Base-by-base conservation (phyloP, 164 flowering plant species). In the Magnolia kwangsiensis region DNA sequence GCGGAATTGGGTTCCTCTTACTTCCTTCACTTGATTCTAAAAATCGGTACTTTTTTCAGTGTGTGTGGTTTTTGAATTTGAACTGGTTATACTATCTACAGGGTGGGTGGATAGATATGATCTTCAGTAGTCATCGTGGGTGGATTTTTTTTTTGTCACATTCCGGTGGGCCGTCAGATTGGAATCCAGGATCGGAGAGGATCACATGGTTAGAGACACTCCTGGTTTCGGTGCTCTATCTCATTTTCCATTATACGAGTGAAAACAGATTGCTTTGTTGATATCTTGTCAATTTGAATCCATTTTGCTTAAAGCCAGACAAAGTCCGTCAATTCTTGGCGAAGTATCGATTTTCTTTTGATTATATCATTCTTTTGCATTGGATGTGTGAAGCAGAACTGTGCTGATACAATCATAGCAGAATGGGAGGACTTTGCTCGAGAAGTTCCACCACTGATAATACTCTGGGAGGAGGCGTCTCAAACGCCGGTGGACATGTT, bases 351-450 rank as follows among this genome's bases (percentile, higher is more conserved):
- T 55, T 11, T 55, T 37, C 45, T 37, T 37, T 37, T 37, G 45
- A 37, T 37, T 37, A 37, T 37, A 63, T 63, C 65, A 18, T 63
- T 63, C 8, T 63, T 18, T n/a, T 63, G 65, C 21, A 18, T 63
- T 63, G 29, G 13, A 29, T 27, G 50, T 10, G 27, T 31, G 24
- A 65, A 61, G 20, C 27, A 27, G 11, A 64, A 7, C 68, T 31
- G 6, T 27, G 19, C n/a, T 16, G 14, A 74, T 51, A 16, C 11
- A 37, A 66, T 75, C 21, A 21, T 55, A 19, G 27, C 72, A 75
- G 65, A 59, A 94, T 94, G 98, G 98, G 98, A 65, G 95, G 98
- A 76, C 72, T 94, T 80, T 94, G 98, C 83, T 90, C 96, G 75
- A 90, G 84, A 84, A 85, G 94, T 74, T 78, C 93, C 66, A 81